Evolutionary conservation across 352 stramenopile species (phyloP).

Genomic region (Saprolegnia parasitica): DNA sequence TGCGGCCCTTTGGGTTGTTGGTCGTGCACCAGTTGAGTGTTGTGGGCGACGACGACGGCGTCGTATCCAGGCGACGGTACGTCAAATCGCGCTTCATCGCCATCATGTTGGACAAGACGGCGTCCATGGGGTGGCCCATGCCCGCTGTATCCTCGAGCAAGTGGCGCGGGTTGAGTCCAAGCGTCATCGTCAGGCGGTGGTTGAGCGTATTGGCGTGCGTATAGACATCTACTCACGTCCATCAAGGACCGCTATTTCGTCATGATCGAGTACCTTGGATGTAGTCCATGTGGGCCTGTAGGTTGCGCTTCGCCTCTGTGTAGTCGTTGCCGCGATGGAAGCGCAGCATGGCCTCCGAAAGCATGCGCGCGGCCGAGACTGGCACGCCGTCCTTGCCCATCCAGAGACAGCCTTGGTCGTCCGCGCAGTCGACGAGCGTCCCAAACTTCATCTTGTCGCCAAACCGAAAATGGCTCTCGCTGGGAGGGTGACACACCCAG

Average conservation of each 20-base stretch:
- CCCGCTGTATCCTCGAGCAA: constrained; percentile 40
- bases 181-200: constrained; percentile 57
- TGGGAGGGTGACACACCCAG: neutral
- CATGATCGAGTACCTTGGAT: constrained; percentile 45
- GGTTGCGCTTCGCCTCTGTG: constrained; percentile 42
- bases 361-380: constrained; percentile 36
- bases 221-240: constrained; percentile 42
- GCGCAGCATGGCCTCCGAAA: constrained; percentile 47
- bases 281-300: constrained; percentile 73
- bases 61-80: constrained; percentile 32
- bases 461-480: neutral
- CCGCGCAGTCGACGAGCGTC: constrained; percentile 26
- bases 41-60: constrained; percentile 31
- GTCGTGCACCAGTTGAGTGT: constrained; percentile 67
- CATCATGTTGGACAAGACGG: constrained; percentile 57
- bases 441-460: constrained; percentile 10
- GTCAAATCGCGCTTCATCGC: constrained; percentile 27
- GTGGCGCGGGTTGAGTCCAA: constrained; percentile 65
- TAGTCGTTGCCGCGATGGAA: constrained; percentile 35
- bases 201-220: constrained; percentile 49
- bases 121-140: constrained; percentile 44
- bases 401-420: constrained; percentile 45
- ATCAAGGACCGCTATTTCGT: neutral
- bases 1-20: constrained; percentile 56
- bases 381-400: constrained; percentile 40